phyloP scores from a whole-genome alignment of 2,329 filamentous ascomycete genomes.

The Diaporthe citri region DNA sequence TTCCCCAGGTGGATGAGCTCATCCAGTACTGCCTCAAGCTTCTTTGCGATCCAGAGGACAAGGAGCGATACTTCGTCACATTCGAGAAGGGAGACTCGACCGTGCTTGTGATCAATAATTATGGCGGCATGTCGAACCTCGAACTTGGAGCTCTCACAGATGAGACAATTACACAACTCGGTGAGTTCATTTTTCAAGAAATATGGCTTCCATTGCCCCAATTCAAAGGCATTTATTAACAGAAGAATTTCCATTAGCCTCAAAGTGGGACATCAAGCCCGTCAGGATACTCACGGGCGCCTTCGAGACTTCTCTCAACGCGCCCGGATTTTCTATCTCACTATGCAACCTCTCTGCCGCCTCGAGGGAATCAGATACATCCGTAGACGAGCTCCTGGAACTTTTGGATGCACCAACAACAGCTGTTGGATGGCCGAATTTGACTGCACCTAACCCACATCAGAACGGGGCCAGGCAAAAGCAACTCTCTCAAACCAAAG shows the following conservation, averaged over 20 bases:
- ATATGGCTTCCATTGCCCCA: accelerated
- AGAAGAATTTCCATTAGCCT: slow-evolving; percentile 4
- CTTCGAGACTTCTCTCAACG: slow-evolving; percentile 67
- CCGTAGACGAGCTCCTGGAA: slow-evolving; percentile 55
- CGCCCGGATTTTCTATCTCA: slow-evolving; percentile 67
- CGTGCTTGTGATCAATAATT: slow-evolving; percentile 68
- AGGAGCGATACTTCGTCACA: slow-evolving; percentile 66
- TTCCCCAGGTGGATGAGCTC: slow-evolving; percentile 54
- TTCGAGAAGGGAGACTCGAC: slow-evolving; percentile 59
- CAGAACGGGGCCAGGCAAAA: not conserved
- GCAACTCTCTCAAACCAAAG: not conserved
- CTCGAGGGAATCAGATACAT: slow-evolving; percentile 44
- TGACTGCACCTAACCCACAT: slow-evolving; percentile 11
- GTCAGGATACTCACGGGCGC: slow-evolving; percentile 59
- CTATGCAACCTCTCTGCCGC: slow-evolving; percentile 61
- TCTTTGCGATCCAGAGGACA: slow-evolving; percentile 63
- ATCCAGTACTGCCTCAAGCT: slow-evolving; percentile 64
- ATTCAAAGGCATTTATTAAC: not conserved
- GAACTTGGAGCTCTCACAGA: slow-evolving; percentile 68
- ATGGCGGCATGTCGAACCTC: slow-evolving; percentile 67
- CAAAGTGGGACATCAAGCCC: slow-evolving; percentile 62
- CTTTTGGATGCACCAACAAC: slow-evolving; percentile 64
- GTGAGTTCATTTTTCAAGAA: slow-evolving; percentile 39
- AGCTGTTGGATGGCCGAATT: slow-evolving; percentile 63
- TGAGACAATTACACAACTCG: slow-evolving; percentile 62